Evolutionary conservation across 1,139 yeast species (phyloP), one percentile per base, ranked within the genome.

Genomic region (Candida buenavistaensis): DNA sequence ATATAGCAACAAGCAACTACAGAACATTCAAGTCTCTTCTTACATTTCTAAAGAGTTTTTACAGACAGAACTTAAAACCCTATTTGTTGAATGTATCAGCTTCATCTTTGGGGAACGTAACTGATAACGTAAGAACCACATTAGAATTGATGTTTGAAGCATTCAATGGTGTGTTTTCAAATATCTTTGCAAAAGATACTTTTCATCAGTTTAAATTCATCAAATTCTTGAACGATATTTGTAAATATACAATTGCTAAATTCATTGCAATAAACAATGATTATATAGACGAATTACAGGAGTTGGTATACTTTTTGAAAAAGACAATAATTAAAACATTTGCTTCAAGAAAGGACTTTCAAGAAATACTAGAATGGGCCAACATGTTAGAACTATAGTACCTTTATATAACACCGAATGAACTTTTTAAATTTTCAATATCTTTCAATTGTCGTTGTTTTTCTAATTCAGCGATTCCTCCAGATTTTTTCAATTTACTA

Each of bases 401-500:
- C 9, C 23, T 14, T 38, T 43, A 59, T 23, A 61, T 39, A 16
- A 60, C 41, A 1, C 72, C 72, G 37, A 65, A 56, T 2, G 68
- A 54, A 41, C 61, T 75, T 47, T 80, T 78, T 40, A 83, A 57
- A 50, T 82, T 82, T 45, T 80, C 82, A 34, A 68, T 75, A 57
- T 90, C 96, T 42, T 83, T 82, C 41, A 73, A 62, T 49, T 68
- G 72, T 44, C 96, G 69, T 34, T 71, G 52, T 38, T 88, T 70
- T 50, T 90, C 97, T 13, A 87, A 65, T 48, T 89, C 97, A 41
- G 83, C 94, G 25, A 89, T 74, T 3, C 97, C 97, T 3, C 97
- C 97, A 20, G 88, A 78, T 45, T 78, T 82, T 52, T 85, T 87
- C 39, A 89, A 68, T 50, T 75, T 83, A 24, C 76, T 72, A 34